Evolutionary conservation across 805 yeast genomes (phyloP).

Genomic region (Candida easanensis): DNA sequence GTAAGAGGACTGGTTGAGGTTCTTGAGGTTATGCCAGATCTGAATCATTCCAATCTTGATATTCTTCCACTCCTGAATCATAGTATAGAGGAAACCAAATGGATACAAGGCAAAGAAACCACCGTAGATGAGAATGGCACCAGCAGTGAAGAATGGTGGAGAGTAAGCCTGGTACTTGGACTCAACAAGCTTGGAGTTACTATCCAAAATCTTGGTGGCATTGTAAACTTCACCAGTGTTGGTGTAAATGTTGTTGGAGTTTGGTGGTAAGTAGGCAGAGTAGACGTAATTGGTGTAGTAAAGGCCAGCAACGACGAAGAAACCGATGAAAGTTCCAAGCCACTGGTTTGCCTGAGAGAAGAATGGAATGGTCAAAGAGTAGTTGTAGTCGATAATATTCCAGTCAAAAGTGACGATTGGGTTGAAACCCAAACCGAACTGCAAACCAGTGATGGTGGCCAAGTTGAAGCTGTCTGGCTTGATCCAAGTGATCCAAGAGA

Average conservation of each 20-base stretch:
- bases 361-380: conserved; percentile 44
- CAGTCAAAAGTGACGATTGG: conserved; percentile 55
- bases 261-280: conserved; percentile 38
- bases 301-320: conserved; percentile 33
- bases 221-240: conserved; percentile 48
- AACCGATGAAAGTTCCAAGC: conserved; percentile 34
- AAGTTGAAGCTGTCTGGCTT: conserved; percentile 46
- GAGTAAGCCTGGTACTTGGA: conserved; percentile 49
- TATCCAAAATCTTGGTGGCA: conserved; percentile 42
- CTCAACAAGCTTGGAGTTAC: conserved; percentile 4
- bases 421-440: conserved; percentile 48
- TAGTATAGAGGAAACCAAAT: conserved; percentile 46
- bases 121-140: conserved; percentile 56
- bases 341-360: conserved; percentile 32
- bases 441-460: conserved; percentile 47
- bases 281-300: conserved; percentile 41
- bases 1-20: conserved; percentile 7
- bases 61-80: conserved; percentile 43
- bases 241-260: conserved; percentile 48
- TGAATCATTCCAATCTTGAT: conserved; percentile 7
- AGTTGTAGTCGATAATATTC: conserved; percentile 42
- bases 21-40: conserved; percentile 3
- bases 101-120: conserved; percentile 46
- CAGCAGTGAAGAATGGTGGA: conserved; percentile 68
- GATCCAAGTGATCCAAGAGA: conserved; percentile 62